Percentiles rank a stretch among this genome's conserved stretches.
Evolutionary conservation across 2,329 filamentous ascomycete genomes (phyloP).

Genomic region (Cladosporium sp.): DNA sequence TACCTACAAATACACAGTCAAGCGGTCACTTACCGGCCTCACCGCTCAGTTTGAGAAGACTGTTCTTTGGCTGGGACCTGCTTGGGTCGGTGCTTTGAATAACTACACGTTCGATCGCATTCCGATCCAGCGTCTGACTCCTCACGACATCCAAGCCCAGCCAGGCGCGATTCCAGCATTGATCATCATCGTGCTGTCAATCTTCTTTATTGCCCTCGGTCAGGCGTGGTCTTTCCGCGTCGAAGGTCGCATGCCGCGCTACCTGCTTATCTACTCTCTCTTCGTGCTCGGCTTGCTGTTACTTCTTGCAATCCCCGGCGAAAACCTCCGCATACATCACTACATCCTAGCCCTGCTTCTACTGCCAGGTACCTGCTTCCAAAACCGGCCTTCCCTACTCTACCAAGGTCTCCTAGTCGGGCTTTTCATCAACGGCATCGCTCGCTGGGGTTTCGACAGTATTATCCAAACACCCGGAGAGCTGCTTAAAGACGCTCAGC

Average conservation of each 20-base stretch:
- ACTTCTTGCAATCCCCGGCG: slow-evolving; percentile 64
- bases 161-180: slow-evolving; percentile 82
- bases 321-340: slow-evolving; percentile 86
- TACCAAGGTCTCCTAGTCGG: slow-evolving; percentile 89
- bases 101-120: slow-evolving; percentile 96
- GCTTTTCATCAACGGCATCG: slow-evolving; percentile 88
- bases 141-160: slow-evolving; percentile 80
- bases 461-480: slow-evolving; percentile 75
- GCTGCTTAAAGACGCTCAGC: slow-evolving; percentile 52
- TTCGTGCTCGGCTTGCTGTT: slow-evolving; percentile 63
- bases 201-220: slow-evolving; percentile 61
- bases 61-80: slow-evolving; percentile 79
- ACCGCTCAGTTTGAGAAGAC: slow-evolving; percentile 86
- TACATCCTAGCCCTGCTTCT: slow-evolving; percentile 86
- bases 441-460: slow-evolving; percentile 86
- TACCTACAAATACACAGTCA: slow-evolving; percentile 76
- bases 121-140: slow-evolving; percentile 84
- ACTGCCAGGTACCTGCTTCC: slow-evolving; percentile 80
- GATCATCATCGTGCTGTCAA: slow-evolving; percentile 65
- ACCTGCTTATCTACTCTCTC: slow-evolving; percentile 69
- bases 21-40: slow-evolving; percentile 63
- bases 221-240: slow-evolving; percentile 84
- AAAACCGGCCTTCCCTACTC: slow-evolving; percentile 74
- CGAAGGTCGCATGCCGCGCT: slow-evolving; percentile 71
- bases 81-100: slow-evolving; percentile 85